Evolutionary conservation across 306 rosid genomes (phyloP), one percentile per base, ranked within the genome.

Genomic region (Alnus rubra): DNA sequence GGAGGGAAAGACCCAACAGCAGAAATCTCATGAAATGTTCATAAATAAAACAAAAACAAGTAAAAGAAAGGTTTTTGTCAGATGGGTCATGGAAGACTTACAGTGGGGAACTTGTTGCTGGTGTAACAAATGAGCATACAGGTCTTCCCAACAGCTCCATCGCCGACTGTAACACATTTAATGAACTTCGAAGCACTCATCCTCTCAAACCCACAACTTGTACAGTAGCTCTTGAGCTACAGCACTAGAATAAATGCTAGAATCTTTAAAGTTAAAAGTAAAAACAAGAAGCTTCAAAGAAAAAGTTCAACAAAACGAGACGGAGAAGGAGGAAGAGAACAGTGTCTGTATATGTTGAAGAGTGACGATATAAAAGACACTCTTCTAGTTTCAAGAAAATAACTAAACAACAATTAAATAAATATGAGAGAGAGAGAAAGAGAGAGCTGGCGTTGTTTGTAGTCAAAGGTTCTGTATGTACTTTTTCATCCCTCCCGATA

Each of bases 51-150:
- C 18, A 45, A 47, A 59, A 52, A 50, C 0, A 64, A 42, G 69
- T 72, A 56, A 79, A 77, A 55, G 1, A 75, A 69, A 44, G 50
- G 84, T 13, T 4, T 58, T 73, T 78, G 70, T 74, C 33, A 15
- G 63, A 39, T 65, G 79, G 82, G 79, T 6, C n/a, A 45, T 30
- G 60, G 62, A 62, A 77, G 47, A 82, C 87, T 83, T 79, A 95
- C 98, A 6, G 98, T 92, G 35, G 98, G 98, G 79, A 95, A 95
- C 88, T 90, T 95, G 96, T 95, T 95, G 82, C 97, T 90, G 68
- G 98, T 95, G 87, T 95, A 95, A 87, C 98, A 95, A 76, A 95
- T 91, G 75, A 95, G 98, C 98, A 95, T 91, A 88, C 98, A 95
- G 53, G 98, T 95, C 79, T 95, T 95, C 28, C 98, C 98, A 79